Conservation (phyloP, 116 monocot species). For the Cymodocea nodosa region DNA sequence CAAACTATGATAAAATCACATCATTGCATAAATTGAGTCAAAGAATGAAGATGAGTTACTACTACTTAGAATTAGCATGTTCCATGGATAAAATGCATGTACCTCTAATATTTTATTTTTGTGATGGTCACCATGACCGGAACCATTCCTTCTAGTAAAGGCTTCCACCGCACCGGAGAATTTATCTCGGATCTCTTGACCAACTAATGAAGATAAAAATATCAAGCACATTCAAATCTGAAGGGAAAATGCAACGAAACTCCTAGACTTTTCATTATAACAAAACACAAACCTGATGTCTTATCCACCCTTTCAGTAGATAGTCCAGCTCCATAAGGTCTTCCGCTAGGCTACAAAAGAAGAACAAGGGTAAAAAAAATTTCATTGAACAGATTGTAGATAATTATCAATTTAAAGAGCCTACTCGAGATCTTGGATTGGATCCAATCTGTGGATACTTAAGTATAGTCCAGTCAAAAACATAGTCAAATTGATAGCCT, state of each 20-base stretch:
- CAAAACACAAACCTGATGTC: constrained; percentile 13
- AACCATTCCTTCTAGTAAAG: constrained; percentile 59
- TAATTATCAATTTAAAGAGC: not conserved
- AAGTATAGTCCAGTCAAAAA: constrained; percentile 82
- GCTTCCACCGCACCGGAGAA: constrained; percentile 80
- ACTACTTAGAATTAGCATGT: no score
- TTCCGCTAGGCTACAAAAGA: constrained; percentile 30
- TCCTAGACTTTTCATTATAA: no score
- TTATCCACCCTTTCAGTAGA: constrained; percentile 31
- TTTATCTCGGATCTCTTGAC: constrained; percentile 64
- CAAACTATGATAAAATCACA: no score
- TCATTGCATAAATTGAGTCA: no score
- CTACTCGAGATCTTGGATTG: constrained; percentile 44
- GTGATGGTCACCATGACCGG: constrained; percentile 32
- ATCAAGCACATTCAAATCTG: not conserved
- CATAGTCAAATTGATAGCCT: constrained; percentile 91
- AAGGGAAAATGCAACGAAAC: not conserved
- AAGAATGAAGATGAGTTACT: no score
- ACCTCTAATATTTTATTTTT: constrained; percentile 22
- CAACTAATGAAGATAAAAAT: constrained; percentile 20
- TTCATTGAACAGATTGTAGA: not conserved
- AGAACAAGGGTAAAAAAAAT: not conserved
- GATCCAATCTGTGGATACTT: constrained; percentile 62
- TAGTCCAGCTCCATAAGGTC: constrained; percentile 37
- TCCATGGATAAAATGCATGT: no score